Conservation (phyloP, 176 grass and related monocot genomes). For the Ananas comosus region DNA sequence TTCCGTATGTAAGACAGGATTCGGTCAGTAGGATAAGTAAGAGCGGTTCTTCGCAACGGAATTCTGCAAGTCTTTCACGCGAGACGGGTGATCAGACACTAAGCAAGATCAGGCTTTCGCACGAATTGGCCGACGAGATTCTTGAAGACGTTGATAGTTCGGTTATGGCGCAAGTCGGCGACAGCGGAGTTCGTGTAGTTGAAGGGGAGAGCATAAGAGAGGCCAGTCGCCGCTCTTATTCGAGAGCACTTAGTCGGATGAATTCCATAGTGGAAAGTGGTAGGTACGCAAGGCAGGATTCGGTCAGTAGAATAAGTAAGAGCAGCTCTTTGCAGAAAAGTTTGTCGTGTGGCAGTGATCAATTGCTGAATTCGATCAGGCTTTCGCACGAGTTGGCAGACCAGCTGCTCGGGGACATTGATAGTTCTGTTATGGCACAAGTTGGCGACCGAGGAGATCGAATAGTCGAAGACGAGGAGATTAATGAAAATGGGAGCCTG, state of each 20-base stretch:
- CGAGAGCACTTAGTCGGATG: too few relatives aligned
- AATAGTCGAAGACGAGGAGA: slow-evolving; percentile 28
- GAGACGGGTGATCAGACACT: slow-evolving; percentile 41
- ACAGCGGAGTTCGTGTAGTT: slow-evolving; percentile 16
- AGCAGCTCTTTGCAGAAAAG: slow-evolving; percentile 23
- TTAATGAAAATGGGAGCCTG: slow-evolving; percentile 14
- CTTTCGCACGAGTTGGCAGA: slow-evolving; percentile 55
- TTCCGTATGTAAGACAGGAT: not conserved
- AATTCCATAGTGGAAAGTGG: too few relatives aligned
- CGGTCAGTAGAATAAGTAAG: slow-evolving; percentile 38
- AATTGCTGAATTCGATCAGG: slow-evolving; percentile 57
- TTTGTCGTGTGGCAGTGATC: slow-evolving; percentile 31
- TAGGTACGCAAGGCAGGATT: not conserved
- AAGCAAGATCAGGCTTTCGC: not conserved
- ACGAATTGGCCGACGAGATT: slow-evolving; percentile 1
- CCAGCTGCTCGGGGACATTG: slow-evolving; percentile 42
- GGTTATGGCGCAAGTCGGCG: not conserved
- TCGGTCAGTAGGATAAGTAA: slow-evolving; percentile 40
- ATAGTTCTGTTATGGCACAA: slow-evolving; percentile 53
- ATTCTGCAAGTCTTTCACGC: slow-evolving; percentile 43
- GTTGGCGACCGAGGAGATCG: slow-evolving; percentile 61
- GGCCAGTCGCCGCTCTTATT: too few relatives aligned
- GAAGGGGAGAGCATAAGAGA: slow-evolving; percentile 12
- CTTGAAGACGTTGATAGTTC: not conserved
- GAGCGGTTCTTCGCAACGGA: slow-evolving; percentile 9